A percentile compares a stretch with the other conserved stretches of the same genome.
Conservation (phyloP, 768 basidiomycete genomes). For the Dictyophora rubrovolvata region DNA sequence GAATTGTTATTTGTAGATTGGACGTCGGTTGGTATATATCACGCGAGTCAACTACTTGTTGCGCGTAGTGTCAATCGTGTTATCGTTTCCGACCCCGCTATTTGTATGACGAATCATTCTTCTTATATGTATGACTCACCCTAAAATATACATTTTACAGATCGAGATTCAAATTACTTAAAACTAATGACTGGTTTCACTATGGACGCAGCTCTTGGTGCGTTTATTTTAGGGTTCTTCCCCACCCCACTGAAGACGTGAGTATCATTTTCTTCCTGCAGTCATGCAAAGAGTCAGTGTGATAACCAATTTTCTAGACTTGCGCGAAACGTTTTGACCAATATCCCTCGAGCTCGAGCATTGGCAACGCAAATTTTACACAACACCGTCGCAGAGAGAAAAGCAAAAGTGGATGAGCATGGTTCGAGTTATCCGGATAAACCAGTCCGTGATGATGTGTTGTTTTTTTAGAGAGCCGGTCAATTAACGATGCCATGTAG, state of each 20-base stretch:
- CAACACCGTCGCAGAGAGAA: constrained; percentile 23
- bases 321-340: constrained; percentile 12
- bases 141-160: constrained; percentile 18
- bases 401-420: constrained; percentile 20
- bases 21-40: not conserved
- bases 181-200: constrained; percentile 28
- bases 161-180: constrained; percentile 31
- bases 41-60: constrained; percentile 24
- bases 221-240: constrained; percentile 25
- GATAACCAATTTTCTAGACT: constrained; percentile 10
- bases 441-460: constrained; percentile 23
- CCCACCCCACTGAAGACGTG: constrained; percentile 39
- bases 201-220: constrained; percentile 24
- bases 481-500: not conserved
- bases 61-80: constrained; percentile 31
- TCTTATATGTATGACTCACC: constrained; percentile 6
- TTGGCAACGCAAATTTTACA: constrained; percentile 10
- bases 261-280: constrained; percentile 17
- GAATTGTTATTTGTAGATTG: not conserved
- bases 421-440: constrained; percentile 26
- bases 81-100: constrained; percentile 36
- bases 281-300: not conserved
- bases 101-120: constrained; percentile 22
- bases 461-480: not conserved
- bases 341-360: constrained; percentile 11